Conservation (phyloP, 768 basidiomycete genomes). For the Coprinellus micaceus region DNA sequence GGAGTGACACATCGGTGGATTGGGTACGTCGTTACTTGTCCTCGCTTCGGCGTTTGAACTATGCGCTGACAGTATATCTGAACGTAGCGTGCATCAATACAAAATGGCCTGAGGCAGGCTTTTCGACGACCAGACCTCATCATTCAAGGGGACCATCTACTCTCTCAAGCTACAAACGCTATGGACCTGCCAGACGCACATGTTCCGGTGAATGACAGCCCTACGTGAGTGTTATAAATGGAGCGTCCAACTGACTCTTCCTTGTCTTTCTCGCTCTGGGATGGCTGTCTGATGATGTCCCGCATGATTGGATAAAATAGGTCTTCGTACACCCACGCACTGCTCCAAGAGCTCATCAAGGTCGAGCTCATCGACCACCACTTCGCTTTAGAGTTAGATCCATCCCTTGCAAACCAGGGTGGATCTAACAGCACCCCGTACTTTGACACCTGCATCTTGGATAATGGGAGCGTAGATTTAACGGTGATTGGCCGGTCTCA, state of each 20-base stretch:
- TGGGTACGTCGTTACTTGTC: slow-evolving; percentile 42
- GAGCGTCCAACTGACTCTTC: no score
- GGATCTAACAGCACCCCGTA: slow-evolving; percentile 19
- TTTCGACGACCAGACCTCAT: slow-evolving; percentile 54
- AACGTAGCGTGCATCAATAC: slow-evolving; percentile 39
- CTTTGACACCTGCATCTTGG: slow-evolving; percentile 34
- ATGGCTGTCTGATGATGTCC: no score
- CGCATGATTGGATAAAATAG: no score
- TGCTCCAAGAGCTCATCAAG: slow-evolving; percentile 53
- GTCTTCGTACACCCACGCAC: slow-evolving; percentile 41
- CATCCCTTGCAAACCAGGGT: slow-evolving; percentile 45
- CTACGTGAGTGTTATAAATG: slow-evolving; percentile 19
- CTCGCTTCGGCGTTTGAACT: slow-evolving; percentile 1
- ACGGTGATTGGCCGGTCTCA: slow-evolving; percentile 36
- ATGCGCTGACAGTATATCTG: neutral
- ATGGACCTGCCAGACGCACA: no score
- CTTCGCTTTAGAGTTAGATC: slow-evolving; percentile 50
- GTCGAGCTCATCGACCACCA: slow-evolving; percentile 52
- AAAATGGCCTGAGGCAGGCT: slow-evolving; percentile 46
- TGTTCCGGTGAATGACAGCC: slow-evolving; percentile 19
- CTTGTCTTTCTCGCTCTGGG: no score
- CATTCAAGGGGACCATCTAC: slow-evolving; percentile 47
- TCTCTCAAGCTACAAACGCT: slow-evolving; percentile 27
- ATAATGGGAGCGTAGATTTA: slow-evolving; percentile 53
- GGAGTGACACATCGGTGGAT: slow-evolving; percentile 51